Percentiles rank a stretch among this genome's conserved stretches.
phyloP scores from a whole-genome alignment of 2,329 filamentous ascomycete species.

The Sodiomyces alkalinus region DNA sequence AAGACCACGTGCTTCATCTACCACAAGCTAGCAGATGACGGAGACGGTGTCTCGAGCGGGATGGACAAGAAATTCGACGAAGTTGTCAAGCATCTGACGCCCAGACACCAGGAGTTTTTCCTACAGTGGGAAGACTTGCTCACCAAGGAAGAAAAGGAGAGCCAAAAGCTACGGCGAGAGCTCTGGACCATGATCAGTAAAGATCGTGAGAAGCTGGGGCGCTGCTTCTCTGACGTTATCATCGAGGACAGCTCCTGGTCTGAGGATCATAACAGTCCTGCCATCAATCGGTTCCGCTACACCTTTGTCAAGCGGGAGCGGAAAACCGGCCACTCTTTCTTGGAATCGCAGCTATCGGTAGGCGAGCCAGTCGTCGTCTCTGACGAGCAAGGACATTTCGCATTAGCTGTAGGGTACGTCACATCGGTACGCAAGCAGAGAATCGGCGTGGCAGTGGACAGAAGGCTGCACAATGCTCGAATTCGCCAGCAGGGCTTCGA shows the following conservation, averaged over 20 bases:
- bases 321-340: conserved; percentile 57
- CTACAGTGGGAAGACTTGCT: conserved; percentile 86
- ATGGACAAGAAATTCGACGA: conserved; percentile 73
- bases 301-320: conserved; percentile 59
- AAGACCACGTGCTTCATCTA: conserved; percentile 87
- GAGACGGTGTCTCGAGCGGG: conserved; percentile 65
- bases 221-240: conserved; percentile 79
- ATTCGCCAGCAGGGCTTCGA: conserved; percentile 65
- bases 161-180: conserved; percentile 74
- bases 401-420: conserved; percentile 82
- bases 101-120: conserved; percentile 69
- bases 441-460: conserved; percentile 81
- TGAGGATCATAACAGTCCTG: conserved; percentile 54
- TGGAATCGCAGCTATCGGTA: conserved; percentile 73
- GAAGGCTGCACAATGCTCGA: conserved; percentile 74
- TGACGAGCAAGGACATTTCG: conserved; percentile 89
- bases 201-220: conserved; percentile 74
- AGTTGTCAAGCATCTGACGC: conserved; percentile 60
- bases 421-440: conserved; percentile 58
- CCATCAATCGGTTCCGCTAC: conserved; percentile 87
- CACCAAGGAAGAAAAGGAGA: conserved; percentile 87
- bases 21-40: conserved; percentile 77
- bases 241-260: conserved; percentile 63
- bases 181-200: conserved; percentile 90
- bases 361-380: conserved; percentile 95